A percentile compares a stretch with the other conserved stretches of the same genome.
phyloP scores from a whole-genome alignment of 2,329 filamentous ascomycete species.

The Onygenales sp. region DNA sequence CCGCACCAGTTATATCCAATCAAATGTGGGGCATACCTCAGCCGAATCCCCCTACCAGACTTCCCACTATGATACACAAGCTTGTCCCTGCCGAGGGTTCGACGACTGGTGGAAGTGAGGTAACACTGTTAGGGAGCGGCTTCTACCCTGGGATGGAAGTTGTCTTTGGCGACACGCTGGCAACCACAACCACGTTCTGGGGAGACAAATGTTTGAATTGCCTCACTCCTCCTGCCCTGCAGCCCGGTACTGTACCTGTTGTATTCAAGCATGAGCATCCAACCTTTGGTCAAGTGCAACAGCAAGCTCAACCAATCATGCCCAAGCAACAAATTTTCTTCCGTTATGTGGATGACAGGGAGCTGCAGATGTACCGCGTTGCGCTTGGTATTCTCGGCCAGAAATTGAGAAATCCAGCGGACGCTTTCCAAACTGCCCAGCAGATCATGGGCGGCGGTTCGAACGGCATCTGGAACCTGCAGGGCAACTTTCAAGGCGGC shows the following conservation, averaged over 20 bases:
- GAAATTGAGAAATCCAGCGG: conserved; percentile 36
- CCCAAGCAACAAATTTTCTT: conserved; percentile 49
- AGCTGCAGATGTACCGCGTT: conserved; percentile 38
- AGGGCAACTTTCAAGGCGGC: conserved; percentile 33
- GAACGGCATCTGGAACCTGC: conserved; percentile 39
- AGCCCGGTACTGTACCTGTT: conserved; percentile 60
- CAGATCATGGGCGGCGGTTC: conserved; percentile 38
- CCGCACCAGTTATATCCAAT: conserved; percentile 38
- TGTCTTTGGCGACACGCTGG: conserved; percentile 65
- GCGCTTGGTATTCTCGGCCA: conserved; percentile 37
- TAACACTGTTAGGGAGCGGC: conserved; percentile 70
- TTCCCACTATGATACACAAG: conserved; percentile 62
- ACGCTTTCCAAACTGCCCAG: conserved; percentile 39
- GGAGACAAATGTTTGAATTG: conserved; percentile 71
- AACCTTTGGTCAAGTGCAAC: conserved; percentile 37
- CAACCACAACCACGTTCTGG: conserved; percentile 71
- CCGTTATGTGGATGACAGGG: conserved; percentile 53
- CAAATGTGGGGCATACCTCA: conserved; percentile 45
- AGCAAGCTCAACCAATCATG: conserved; percentile 31
- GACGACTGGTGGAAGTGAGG: conserved; percentile 73
- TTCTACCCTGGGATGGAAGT: conserved; percentile 75
- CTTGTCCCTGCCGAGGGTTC: conserved; percentile 76
- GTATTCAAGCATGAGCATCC: conserved; percentile 52
- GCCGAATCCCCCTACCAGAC: conserved; percentile 41
- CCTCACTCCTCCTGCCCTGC: conserved; percentile 60